Percentiles rank a stretch among this genome's conserved stretches.
These are phyloP conservation scores for Kazachstania africana DNA, from an alignment of 805 yeast species.

Conservation along the genomic window DNA sequence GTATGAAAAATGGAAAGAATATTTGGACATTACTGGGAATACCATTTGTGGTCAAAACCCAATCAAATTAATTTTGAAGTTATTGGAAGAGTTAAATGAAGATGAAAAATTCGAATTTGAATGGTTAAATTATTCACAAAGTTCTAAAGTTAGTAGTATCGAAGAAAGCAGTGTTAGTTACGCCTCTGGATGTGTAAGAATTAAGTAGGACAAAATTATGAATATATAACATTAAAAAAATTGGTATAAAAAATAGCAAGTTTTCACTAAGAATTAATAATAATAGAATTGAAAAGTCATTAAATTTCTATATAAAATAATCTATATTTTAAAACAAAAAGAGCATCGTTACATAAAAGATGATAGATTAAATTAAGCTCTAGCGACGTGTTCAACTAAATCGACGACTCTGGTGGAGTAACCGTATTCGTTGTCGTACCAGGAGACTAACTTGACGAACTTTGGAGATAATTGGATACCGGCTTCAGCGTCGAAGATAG, in stretches of 20 bases:
- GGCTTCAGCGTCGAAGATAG: constrained; percentile 58
- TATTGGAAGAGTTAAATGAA: constrained; percentile 18
- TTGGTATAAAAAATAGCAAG: background rate
- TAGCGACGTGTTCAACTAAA: constrained; percentile 45
- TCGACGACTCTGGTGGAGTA: constrained; percentile 70
- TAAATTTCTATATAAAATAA: background rate
- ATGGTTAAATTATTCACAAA: constrained; percentile 78
- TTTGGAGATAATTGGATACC: constrained; percentile 62
- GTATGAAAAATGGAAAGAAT: constrained; percentile 51
- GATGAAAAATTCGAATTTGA: constrained; percentile 28
- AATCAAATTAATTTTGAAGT: constrained; percentile 49
- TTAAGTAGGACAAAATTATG: background rate
- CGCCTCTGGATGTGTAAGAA: constrained; percentile 58
- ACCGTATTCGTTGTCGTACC: constrained; percentile 71
- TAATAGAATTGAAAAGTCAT: background rate
- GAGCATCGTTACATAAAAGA: too few relatives aligned
- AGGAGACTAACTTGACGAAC: constrained; percentile 57
- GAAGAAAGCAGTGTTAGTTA: constrained; percentile 82
- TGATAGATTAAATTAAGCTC: too few relatives aligned
- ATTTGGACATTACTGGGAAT: constrained; percentile 62
- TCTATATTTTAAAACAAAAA: background rate
- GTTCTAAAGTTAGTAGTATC: constrained; percentile 37
- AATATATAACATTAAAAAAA: background rate
- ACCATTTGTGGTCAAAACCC: constrained; percentile 93
- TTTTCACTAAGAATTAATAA: background rate